Evolutionary conservation across 2,329 filamentous ascomycete genomes (phyloP).

Genomic region (Aspergillus thermomutatus): DNA sequence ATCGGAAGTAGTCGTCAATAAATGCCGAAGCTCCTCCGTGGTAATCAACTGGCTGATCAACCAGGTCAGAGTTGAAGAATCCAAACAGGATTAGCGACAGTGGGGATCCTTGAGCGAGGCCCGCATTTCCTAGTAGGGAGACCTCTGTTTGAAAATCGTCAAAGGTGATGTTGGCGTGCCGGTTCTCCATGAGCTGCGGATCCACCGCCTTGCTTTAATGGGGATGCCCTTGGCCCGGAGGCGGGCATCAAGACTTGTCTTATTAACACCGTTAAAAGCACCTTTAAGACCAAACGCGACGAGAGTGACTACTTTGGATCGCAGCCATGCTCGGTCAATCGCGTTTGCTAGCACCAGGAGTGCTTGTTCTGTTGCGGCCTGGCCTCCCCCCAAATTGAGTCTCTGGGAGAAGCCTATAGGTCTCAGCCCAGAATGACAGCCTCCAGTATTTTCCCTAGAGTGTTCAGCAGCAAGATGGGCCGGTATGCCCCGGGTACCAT

Average conservation of each 20-base stretch:
- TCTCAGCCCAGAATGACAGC: conserved; percentile 17
- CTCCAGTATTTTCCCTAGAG: conserved; percentile 20
- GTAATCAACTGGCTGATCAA: conserved; percentile 21
- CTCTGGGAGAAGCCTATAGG: conserved; percentile 17
- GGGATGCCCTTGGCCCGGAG: not conserved
- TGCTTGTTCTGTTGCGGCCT: conserved; percentile 19
- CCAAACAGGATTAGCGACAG: conserved; percentile 35
- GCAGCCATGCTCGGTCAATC: conserved; percentile 14
- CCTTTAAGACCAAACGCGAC: conserved; percentile 17
- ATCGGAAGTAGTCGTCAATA: conserved; percentile 26
- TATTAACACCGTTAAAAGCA: conserved; percentile 17
- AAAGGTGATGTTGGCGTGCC: too few species aligned
- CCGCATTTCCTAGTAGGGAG: conserved; percentile 5
- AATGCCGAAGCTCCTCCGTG: conserved; percentile 28
- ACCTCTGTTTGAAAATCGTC: conserved; percentile 14
- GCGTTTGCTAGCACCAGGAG: conserved; percentile 18
- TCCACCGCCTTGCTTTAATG: too few species aligned
- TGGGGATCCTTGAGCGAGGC: conserved; percentile 24
- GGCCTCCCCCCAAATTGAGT: conserved; percentile 21
- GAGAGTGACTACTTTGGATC: conserved; percentile 15
- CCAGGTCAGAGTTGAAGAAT: conserved; percentile 37
- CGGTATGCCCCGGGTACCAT: conserved; percentile 18
- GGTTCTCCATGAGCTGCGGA: too few species aligned
- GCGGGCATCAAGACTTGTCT: conserved; percentile 5
- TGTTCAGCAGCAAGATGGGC: conserved; percentile 25